Conservation (phyloP, 192 early-diverging fungal species). For the Coemansia sp. region DNA sequence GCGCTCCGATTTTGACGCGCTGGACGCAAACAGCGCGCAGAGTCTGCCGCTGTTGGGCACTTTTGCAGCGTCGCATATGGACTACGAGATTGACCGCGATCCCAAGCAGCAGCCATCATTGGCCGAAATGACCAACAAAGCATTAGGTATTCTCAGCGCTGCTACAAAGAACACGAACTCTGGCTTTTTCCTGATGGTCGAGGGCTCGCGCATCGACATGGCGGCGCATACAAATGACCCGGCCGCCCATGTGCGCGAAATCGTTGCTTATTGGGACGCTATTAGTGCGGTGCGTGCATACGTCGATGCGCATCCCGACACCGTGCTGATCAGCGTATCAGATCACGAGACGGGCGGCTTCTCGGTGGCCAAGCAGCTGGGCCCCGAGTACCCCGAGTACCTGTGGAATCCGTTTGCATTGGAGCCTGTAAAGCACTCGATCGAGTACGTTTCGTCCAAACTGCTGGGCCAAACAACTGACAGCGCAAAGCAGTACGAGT, state of each 20-base stretch:
- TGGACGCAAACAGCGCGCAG: conserved; percentile 28
- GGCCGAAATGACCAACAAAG: conserved; percentile 80
- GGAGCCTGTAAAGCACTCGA: conserved; percentile 66
- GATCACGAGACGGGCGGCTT: conserved; percentile 99
- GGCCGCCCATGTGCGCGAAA: conserved; percentile 88
- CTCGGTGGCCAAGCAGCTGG: conserved; percentile 74
- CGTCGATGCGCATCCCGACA: conserved; percentile 77
- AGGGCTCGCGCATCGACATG: conserved; percentile 96
- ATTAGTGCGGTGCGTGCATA: conserved; percentile 71
- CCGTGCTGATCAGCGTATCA: conserved; percentile 84
- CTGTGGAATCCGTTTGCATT: conserved; percentile 78
- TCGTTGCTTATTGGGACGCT: conserved; percentile 84
- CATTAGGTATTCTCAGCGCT: conserved; percentile 69
- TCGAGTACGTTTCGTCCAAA: conserved; percentile 55
- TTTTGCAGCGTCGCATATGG: conserved; percentile 88
- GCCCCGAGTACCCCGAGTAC: conserved; percentile 80
- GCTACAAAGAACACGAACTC: conserved; percentile 54
- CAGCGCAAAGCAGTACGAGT: conserved; percentile 19
- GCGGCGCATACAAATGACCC: conserved; percentile 95
- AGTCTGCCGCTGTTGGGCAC: conserved; percentile 72
- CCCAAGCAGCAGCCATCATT: conserved; percentile 70
- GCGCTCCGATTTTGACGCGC: conserved; percentile 63
- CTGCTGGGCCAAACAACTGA: conserved; percentile 20
- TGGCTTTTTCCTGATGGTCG: conserved; percentile 97
- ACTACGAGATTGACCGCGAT: conserved; percentile 85